These are phyloP conservation scores for Botrytis hyacinthi DNA, from an alignment of 2,329 filamentous ascomycete genomes.

Conservation along the genomic window DNA sequence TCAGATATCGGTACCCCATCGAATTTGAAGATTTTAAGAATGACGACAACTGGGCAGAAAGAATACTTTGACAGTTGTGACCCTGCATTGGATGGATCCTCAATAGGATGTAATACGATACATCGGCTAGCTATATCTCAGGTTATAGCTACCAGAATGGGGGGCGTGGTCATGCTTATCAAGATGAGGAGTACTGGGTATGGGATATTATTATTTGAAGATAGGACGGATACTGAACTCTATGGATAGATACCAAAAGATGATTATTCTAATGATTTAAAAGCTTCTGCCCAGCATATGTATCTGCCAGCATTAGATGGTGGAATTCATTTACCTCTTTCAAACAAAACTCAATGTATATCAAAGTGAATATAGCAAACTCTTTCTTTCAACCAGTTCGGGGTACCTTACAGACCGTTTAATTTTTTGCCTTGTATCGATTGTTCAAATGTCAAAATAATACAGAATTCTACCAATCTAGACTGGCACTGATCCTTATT, in stretches of 20 bases:
- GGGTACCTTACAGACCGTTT: no score
- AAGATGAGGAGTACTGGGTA: constrained; percentile 39
- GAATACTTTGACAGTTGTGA: constrained; percentile 23
- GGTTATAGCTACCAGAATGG: constrained; percentile 44
- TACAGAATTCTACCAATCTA: background rate
- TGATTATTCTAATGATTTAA: constrained; percentile 43
- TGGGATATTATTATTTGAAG: background rate
- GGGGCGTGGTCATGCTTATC: constrained; percentile 45
- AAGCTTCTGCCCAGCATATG: constrained; percentile 44
- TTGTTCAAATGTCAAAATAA: background rate
- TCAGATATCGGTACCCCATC: no score
- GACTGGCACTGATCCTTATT: background rate
- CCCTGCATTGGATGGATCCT: constrained; percentile 26
- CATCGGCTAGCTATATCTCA: constrained; percentile 28
- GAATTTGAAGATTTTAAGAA: background rate
- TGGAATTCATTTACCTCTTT: constrained; percentile 28
- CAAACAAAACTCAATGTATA: constrained; percentile 32
- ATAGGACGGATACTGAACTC: background rate
- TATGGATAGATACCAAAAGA: constrained; percentile 43
- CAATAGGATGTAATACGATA: constrained; percentile 29
- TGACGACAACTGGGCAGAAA: background rate
- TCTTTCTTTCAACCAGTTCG: background rate
- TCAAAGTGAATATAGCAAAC: constrained; percentile 34
- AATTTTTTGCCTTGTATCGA: no score
- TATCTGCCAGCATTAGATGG: constrained; percentile 37